Percentiles rank a stretch among this genome's conserved stretches.
Evolutionary conservation across 2,329 filamentous ascomycete genomes (phyloP).

Genomic region (Penicillium brasilianum): DNA sequence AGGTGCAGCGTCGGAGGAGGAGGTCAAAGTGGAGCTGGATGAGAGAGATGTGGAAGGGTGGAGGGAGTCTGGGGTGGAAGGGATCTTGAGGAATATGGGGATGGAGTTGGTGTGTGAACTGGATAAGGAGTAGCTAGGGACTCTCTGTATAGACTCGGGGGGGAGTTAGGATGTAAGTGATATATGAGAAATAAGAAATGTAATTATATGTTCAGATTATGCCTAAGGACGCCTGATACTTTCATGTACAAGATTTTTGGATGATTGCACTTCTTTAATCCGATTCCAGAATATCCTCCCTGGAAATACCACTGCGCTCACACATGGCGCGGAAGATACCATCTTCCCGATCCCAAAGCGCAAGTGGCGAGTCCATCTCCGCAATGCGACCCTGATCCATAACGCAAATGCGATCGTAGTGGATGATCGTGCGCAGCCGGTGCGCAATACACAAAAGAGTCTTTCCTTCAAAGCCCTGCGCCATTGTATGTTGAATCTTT

Average conservation of each 20-base stretch:
- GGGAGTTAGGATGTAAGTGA: too few relatives aligned
- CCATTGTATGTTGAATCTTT: conserved; percentile 91
- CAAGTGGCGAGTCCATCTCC: conserved; percentile 79
- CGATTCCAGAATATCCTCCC: conserved; percentile 43
- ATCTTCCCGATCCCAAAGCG: conserved; percentile 69
- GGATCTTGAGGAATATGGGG: conserved; percentile 34
- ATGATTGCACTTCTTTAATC: conserved; percentile 14
- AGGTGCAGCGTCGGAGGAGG: conserved; percentile 31
- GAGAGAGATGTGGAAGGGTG: conserved; percentile 28
- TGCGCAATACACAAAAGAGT: conserved; percentile 94
- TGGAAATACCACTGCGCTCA: conserved; percentile 76
- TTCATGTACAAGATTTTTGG: conserved; percentile 4
- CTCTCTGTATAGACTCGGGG: too few relatives aligned
- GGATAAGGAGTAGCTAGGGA: conserved; percentile 18
- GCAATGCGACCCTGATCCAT: conserved; percentile 91
- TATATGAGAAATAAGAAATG: too few relatives aligned
- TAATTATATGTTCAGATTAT: conserved; percentile 10
- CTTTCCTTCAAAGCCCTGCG: conserved; percentile 80
- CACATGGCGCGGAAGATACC: conserved; percentile 92
- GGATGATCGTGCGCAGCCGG: conserved; percentile 86
- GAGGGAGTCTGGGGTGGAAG: conserved; percentile 28
- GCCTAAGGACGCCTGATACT: neutral
- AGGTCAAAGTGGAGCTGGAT: conserved; percentile 29
- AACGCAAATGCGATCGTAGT: conserved; percentile 94
- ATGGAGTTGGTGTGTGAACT: conserved; percentile 35